Percentiles rank a stretch among this genome's conserved stretches.
Evolutionary conservation across 192 early-diverging fungal species (phyloP).

Genomic region (Linderina pennispora): DNA sequence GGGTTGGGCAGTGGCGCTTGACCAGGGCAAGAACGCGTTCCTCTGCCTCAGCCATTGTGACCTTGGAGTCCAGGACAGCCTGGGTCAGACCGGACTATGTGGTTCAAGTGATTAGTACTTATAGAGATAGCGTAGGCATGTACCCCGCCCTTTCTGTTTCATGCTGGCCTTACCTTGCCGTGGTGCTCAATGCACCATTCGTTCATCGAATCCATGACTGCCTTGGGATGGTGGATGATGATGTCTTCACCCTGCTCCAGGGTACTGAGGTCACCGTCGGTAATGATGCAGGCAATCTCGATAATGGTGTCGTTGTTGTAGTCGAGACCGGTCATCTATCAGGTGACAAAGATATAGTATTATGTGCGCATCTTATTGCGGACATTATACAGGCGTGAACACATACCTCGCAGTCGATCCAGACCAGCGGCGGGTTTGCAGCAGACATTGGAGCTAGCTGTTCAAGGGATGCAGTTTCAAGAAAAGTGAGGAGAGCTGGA

Average conservation of each 20-base stretch:
- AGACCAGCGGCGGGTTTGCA: constrained; percentile 29
- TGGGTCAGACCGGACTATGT: constrained; percentile 74
- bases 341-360: too few species aligned
- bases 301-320: constrained; percentile 69
- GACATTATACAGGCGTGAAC: too few species aligned
- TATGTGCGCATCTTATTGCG: too few species aligned
- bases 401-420: constrained; percentile 50
- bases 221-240: constrained; percentile 65
- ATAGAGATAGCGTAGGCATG: too few species aligned
- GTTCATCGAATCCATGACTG: constrained; percentile 81
- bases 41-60: constrained; percentile 66
- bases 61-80: constrained; percentile 60
- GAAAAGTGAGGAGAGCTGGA: too few species aligned
- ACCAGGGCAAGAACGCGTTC: constrained; percentile 67
- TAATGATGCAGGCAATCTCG: constrained; percentile 86
- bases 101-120: too few species aligned
- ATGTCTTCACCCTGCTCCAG: constrained; percentile 71
- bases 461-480: too few species aligned
- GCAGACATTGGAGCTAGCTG: background rate
- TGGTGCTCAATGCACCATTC: constrained; percentile 89
- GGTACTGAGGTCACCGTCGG: constrained; percentile 80
- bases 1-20: constrained; percentile 56
- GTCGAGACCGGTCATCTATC: constrained; percentile 50
- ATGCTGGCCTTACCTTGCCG: too few species aligned
- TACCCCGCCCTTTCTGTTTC: too few species aligned